Percentiles rank a stretch among this genome's conserved stretches.
Evolutionary conservation across 306 rosid species (phyloP).

Genomic region (Pachyrhizus erosus): DNA sequence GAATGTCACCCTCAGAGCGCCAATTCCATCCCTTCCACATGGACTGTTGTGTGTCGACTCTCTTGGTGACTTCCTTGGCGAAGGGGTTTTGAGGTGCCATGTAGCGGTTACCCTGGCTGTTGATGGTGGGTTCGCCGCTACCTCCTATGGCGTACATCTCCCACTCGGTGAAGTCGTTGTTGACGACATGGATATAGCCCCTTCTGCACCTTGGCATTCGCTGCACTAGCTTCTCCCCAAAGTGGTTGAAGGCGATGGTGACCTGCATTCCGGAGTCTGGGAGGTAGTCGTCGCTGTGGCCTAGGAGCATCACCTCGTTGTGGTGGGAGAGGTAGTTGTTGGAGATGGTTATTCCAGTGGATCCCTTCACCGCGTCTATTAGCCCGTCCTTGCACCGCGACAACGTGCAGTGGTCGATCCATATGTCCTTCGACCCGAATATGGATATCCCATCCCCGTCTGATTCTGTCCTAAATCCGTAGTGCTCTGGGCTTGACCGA

Average conservation of each 20-base stretch:
- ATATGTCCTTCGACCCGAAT: conserved; percentile 84
- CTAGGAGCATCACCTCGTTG: conserved; percentile 87
- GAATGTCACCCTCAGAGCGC: conserved; percentile 88
- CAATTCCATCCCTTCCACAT: conserved; percentile 93
- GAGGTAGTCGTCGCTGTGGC: conserved; percentile 81
- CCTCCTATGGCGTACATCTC: conserved; percentile 99
- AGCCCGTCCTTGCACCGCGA: conserved; percentile 89
- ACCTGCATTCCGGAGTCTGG: conserved; percentile 97
- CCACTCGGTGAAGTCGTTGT: conserved; percentile 91
- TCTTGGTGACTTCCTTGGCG: conserved; percentile 91
- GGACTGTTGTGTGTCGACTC: conserved; percentile 68
- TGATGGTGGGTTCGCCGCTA: conserved; percentile 86
- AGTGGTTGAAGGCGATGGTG: conserved; percentile 96
- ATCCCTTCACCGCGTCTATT: conserved; percentile 91
- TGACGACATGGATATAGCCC: conserved; percentile 93
- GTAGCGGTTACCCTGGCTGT: conserved; percentile 93
- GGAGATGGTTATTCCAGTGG: conserved; percentile 82
- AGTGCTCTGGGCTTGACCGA: conserved; percentile 88
- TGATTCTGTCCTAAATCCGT: conserved; percentile 76
- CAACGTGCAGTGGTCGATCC: conserved; percentile 92
- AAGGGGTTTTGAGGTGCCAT: conserved; percentile 68
- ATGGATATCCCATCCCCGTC: conserved; percentile 94
- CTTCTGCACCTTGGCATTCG: conserved; percentile 88
- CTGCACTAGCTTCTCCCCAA: conserved; percentile 80
- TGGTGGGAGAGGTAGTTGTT: conserved; percentile 91